phyloP scores from a whole-genome alignment of 2,329 filamentous ascomycete genomes.

The Stemphylium vesicarium region DNA sequence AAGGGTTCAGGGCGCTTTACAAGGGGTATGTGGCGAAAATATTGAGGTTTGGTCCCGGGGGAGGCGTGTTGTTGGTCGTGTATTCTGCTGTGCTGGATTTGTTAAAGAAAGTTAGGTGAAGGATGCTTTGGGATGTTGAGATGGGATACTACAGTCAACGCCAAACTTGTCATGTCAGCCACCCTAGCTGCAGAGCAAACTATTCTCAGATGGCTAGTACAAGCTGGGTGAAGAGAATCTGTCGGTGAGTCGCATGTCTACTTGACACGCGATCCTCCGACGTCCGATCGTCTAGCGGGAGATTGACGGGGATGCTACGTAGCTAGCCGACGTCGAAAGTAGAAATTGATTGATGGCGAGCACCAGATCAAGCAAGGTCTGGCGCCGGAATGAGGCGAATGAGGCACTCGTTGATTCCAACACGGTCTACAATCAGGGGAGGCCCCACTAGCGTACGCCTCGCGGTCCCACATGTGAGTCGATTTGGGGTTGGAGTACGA shows the following conservation, averaged over 20 bases:
- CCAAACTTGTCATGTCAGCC: too few species aligned
- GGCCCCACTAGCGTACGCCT: constrained; percentile 36
- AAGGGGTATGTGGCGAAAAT: constrained; percentile 43
- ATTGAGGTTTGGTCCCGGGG: constrained; percentile 39
- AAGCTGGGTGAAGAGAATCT: too few species aligned
- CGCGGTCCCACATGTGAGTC: constrained; percentile 34
- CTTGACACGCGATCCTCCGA: constrained; percentile 1
- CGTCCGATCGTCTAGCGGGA: constrained; percentile 1
- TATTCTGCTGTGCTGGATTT: constrained; percentile 37
- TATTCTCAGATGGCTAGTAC: too few species aligned
- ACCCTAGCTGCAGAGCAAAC: too few species aligned
- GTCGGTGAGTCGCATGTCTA: not conserved
- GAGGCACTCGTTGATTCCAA: constrained; percentile 8
- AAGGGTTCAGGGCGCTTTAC: constrained; percentile 37
- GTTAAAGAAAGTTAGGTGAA: constrained; percentile 23
- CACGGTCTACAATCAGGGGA: constrained; percentile 17
- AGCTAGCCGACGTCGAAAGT: constrained; percentile 9
- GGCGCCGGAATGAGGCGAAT: constrained; percentile 11
- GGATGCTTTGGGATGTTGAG: too few species aligned
- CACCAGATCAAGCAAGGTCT: constrained; percentile 1
- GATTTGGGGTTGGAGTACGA: constrained; percentile 19
- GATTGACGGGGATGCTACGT: not conserved
- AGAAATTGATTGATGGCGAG: constrained; percentile 12
- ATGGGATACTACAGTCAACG: too few species aligned
- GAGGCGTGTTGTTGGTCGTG: constrained; percentile 38